Base-by-base conservation (phyloP, 306 rosid species). In the Vicia faba region DNA sequence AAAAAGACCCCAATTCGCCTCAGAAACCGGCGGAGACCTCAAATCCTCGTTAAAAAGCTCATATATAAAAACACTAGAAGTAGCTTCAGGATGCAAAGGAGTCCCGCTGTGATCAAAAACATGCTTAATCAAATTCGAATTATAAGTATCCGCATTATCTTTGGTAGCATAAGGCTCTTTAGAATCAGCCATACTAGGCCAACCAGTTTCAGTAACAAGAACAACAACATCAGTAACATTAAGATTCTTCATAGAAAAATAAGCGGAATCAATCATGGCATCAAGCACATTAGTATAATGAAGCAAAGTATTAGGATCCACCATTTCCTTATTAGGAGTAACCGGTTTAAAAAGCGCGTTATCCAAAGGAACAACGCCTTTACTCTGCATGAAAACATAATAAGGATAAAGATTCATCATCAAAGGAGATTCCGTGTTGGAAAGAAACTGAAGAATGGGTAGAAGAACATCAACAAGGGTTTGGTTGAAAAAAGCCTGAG, bases 331-430 rank as follows among this genome's bases (percentile, higher is more conserved):
- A 2, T 84, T 70, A 11, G 99, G 97, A 12, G 85, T 88, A 56
- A 93, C 75, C 9, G 99, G 95, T 66, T 86, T 90, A 79, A 93
- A 93, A 11, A 93, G 68, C 0, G 99, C 81, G 56, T 93, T 93
- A 39, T 90, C 99, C 8, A 90, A 67, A 33, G 97, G 99, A 75
- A 93, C 96, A 26, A 93, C 96, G 2, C 97, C 99, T 59, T 93
- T 93, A 69, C 88, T 90, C 80, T 93, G 85, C 96, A 93, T 88
- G 71, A 82, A 93, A 7, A 93, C 99, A 19, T 93, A 90, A 72
- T 90, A 93, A 19, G 99, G 99, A 63, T 90, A 93, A 10, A 93
- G 63, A 60, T 93, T 93, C 97, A 93, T 88, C 99, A 90, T 93
- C 54, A 93, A 71, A 0, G 99, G 99, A 0, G 99, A 79, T 39